A percentile compares a stretch with the other conserved stretches of the same genome.
Conservation (phyloP, 2,329 filamentous ascomycete genomes). For the Fusarium veterinarium region DNA sequence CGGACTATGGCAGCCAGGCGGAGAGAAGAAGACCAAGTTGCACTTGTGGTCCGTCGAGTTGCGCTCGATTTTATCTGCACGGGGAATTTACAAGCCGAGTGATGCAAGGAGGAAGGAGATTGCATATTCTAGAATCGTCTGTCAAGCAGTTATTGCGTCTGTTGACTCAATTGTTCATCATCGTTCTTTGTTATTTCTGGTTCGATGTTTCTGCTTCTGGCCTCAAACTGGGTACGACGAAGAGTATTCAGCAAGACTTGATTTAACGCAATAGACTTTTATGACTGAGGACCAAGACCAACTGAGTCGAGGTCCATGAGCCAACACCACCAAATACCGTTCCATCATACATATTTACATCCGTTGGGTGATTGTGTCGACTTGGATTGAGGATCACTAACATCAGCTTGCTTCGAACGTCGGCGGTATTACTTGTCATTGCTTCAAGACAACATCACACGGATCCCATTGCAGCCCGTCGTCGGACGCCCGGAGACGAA, state of each 20-base stretch:
- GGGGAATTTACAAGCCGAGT: slow-evolving; percentile 19
- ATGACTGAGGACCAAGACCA: slow-evolving; percentile 43
- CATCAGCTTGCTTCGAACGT: not conserved
- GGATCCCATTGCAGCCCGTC: slow-evolving; percentile 14
- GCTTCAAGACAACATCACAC: not conserved
- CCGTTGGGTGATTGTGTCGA: slow-evolving; percentile 22
- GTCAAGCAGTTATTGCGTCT: slow-evolving; percentile 23
- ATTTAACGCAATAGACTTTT: slow-evolving; percentile 42
- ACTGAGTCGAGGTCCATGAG: slow-evolving; percentile 41
- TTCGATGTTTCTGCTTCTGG: slow-evolving; percentile 32
- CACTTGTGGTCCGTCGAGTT: not conserved
- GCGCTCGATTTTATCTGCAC: slow-evolving; percentile 2
- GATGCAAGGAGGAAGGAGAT: slow-evolving; percentile 15
- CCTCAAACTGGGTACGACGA: slow-evolving; percentile 14
- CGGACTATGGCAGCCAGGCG: slow-evolving; percentile 6
- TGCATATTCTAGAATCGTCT: slow-evolving; percentile 37
- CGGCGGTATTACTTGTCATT: not conserved
- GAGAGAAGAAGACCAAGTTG: not conserved
- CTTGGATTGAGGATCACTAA: slow-evolving; percentile 5
- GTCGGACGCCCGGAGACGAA: slow-evolving; percentile 29
- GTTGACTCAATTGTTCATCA: slow-evolving; percentile 25
- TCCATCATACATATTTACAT: slow-evolving; percentile 7
- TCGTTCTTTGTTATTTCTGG: slow-evolving; percentile 17
- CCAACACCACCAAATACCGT: slow-evolving; percentile 37
- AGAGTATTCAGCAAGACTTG: slow-evolving; percentile 20